These are phyloP conservation scores for Fusarium praegraminearum DNA, from an alignment of 2,329 filamentous ascomycete species.

Conservation along the genomic window DNA sequence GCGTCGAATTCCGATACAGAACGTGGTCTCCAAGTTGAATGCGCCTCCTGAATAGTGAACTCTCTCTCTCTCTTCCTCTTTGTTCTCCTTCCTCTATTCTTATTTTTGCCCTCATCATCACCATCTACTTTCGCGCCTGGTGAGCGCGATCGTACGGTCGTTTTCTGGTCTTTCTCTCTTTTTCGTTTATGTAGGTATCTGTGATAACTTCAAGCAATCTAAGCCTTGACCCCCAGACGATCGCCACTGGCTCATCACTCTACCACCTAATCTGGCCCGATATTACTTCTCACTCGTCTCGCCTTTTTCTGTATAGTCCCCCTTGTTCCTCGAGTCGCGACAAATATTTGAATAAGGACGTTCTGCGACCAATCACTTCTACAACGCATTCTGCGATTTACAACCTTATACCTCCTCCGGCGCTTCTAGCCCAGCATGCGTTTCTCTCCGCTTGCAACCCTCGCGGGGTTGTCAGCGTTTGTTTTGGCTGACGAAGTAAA, in stretches of 20 bases:
- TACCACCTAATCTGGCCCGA: slow-evolving; percentile 20
- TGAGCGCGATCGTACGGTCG: slow-evolving; percentile 33
- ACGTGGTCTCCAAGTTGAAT: slow-evolving; percentile 42
- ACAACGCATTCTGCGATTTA: background rate
- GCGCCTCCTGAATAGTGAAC: slow-evolving; percentile 38
- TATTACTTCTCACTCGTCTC: slow-evolving; percentile 13
- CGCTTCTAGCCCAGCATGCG: slow-evolving; percentile 48
- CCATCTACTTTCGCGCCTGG: slow-evolving; percentile 34
- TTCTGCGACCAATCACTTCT: slow-evolving; percentile 4
- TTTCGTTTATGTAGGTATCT: slow-evolving; percentile 15
- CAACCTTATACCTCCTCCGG: slow-evolving; percentile 20
- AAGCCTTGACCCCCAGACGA: slow-evolving; percentile 20
- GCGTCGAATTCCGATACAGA: slow-evolving; percentile 36
- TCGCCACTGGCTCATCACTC: slow-evolving; percentile 38
- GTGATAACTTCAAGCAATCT: slow-evolving; percentile 23
- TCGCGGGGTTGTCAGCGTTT: slow-evolving; percentile 58
- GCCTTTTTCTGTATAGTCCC: background rate
- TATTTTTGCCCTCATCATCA: slow-evolving; percentile 29
- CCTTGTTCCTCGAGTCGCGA: background rate
- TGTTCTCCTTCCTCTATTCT: slow-evolving; percentile 21
- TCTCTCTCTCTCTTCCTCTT: slow-evolving; percentile 17
- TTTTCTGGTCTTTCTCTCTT: slow-evolving; percentile 27
- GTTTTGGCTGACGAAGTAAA: slow-evolving; percentile 52
- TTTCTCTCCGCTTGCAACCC: slow-evolving; percentile 57
- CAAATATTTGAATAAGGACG: background rate